Evolutionary conservation across 129 eudicot genomes (phyloP).

Genomic region (Scalesia atractyloides): DNA sequence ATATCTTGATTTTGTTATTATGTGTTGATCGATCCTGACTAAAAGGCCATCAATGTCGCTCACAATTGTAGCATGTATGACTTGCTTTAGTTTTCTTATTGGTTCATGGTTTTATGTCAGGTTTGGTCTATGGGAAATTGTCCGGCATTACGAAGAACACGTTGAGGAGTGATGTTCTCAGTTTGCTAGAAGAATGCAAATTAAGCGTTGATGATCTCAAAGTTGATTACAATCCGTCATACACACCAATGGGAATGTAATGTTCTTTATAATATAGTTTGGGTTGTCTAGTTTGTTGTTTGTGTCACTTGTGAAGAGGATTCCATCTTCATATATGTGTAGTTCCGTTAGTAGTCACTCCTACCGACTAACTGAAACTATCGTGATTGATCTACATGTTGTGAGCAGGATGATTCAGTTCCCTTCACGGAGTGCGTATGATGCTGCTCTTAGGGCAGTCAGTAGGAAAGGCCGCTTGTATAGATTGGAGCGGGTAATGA

Average conservation of each 20-base stretch:
- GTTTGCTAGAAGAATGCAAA: constrained; percentile 56
- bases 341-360: neutral
- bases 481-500: constrained; percentile 56
- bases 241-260: constrained; percentile 56
- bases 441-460: constrained; percentile 47
- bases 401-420: constrained; percentile 71
- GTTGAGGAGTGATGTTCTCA: constrained; percentile 59
- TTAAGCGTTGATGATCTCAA: constrained; percentile 56
- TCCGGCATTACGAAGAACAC: constrained; percentile 50
- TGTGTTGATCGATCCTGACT: no score
- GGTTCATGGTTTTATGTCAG: constrained; percentile 37
- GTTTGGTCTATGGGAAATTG: constrained; percentile 51
- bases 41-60: no score
- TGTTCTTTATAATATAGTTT: constrained; percentile 25
- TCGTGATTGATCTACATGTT: neutral
- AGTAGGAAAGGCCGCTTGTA: constrained; percentile 47
- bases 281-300: neutral
- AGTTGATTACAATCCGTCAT: constrained; percentile 50
- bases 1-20: no score
- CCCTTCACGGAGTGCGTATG: constrained; percentile 47
- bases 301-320: neutral
- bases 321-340: neutral
- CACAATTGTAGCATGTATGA: no score
- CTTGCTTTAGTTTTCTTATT: constrained; percentile 2
- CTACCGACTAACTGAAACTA: neutral